These are phyloP conservation scores for Sclerotinia spermophila DNA, from an alignment of 2,329 filamentous ascomycete species.

Conservation along the genomic window DNA sequence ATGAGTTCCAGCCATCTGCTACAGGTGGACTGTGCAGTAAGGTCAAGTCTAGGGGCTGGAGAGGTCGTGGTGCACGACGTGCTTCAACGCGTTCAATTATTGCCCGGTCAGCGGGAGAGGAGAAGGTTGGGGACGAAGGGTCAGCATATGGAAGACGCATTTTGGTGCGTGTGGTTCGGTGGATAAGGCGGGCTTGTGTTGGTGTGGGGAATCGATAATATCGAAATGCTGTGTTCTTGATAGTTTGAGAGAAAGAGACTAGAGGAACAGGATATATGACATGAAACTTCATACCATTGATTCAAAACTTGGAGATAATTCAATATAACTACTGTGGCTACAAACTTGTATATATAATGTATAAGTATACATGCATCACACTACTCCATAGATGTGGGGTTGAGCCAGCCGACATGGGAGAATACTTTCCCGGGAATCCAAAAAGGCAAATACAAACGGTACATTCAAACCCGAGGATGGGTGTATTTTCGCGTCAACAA, in stretches of 20 bases:
- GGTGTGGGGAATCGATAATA: not conserved
- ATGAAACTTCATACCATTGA: constrained; percentile 3
- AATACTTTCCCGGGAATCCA: constrained; percentile 16
- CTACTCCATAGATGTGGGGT: constrained; percentile 16
- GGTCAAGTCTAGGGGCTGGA: constrained; percentile 72
- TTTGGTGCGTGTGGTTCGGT: constrained; percentile 13
- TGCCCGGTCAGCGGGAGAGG: constrained; percentile 46
- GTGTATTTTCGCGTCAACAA: not conserved
- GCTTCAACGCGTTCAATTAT: constrained; percentile 62
- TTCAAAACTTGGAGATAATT: not conserved
- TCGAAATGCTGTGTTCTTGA: not conserved
- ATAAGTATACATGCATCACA: not conserved
- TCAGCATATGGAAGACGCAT: constrained; percentile 67
- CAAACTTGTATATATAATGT: not conserved
- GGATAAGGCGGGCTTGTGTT: not conserved
- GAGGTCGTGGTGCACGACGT: constrained; percentile 64
- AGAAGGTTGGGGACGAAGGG: constrained; percentile 46
- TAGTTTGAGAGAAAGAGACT: not conserved
- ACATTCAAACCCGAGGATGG: not conserved
- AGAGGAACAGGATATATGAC: not conserved
- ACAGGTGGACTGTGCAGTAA: constrained; percentile 71
- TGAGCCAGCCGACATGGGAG: not conserved
- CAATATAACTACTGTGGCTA: not conserved
- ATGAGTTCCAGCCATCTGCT: constrained; percentile 71
- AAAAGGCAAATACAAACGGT: not conserved